These are phyloP conservation scores for Aspergillus latus DNA, from an alignment of 2,329 filamentous ascomycete genomes.

Conservation along the genomic window DNA sequence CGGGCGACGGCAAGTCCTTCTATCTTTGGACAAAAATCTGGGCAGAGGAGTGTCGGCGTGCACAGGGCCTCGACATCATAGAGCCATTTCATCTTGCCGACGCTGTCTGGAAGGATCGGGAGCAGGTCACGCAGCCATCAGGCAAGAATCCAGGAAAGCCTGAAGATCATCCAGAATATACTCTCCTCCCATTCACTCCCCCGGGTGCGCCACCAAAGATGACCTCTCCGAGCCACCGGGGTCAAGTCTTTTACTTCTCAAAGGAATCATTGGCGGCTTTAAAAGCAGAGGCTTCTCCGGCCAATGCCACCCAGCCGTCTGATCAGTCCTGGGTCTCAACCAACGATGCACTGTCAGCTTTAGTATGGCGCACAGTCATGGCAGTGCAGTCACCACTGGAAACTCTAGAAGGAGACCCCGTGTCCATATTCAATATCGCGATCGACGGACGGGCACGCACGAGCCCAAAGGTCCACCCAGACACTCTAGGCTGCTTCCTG, in stretches of 20 bases:
- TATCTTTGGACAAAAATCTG: constrained; percentile 34
- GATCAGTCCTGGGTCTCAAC: constrained; percentile 33
- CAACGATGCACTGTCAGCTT: constrained; percentile 38
- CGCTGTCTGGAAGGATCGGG: constrained; percentile 31
- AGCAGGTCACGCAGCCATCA: constrained; percentile 30
- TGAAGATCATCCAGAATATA: constrained; percentile 35
- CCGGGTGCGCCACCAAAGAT: constrained; percentile 34
- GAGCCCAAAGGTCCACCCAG: constrained; percentile 35
- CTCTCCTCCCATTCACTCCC: constrained; percentile 32
- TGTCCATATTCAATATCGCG: constrained; percentile 41
- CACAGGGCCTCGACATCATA: constrained; percentile 27
- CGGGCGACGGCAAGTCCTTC: constrained; percentile 37
- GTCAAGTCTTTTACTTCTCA: constrained; percentile 36
- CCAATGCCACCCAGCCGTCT: constrained; percentile 26
- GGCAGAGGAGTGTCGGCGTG: constrained; percentile 33
- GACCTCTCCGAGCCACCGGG: constrained; percentile 31
- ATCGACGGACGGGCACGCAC: constrained; percentile 41
- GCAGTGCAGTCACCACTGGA: constrained; percentile 30
- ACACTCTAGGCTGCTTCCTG: constrained; percentile 43
- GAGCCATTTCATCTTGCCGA: constrained; percentile 27
- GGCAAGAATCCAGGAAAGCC: constrained; percentile 28
- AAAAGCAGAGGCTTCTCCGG: constrained; percentile 33
- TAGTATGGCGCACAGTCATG: constrained; percentile 38
- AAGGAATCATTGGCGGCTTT: constrained; percentile 29
- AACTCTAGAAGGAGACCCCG: constrained; percentile 31